A percentile compares a stretch with the other conserved stretches of the same genome.
Evolutionary conservation across 371 early-diverging fungal species (phyloP).

Genomic region (Apophysomyces sp.): DNA sequence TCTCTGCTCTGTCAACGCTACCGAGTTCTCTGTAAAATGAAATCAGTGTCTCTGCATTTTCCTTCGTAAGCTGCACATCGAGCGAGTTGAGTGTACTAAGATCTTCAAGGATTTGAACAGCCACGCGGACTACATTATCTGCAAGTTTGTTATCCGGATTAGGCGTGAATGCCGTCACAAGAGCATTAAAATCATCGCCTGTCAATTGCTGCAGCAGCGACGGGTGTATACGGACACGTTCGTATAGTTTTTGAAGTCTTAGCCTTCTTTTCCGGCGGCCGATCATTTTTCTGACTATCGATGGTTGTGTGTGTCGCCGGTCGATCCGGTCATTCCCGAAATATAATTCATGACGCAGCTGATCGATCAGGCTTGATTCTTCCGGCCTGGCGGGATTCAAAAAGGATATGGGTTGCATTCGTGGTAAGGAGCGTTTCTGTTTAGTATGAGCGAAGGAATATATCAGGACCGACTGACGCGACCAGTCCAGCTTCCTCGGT

Average conservation of each 20-base stretch:
- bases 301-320: not conserved
- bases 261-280: not conserved
- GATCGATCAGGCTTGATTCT: not conserved
- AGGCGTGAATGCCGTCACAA: conserved; percentile 9
- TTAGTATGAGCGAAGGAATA: not conserved
- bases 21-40: conserved; percentile 9
- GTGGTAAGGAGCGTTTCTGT: not conserved
- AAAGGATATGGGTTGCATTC: not conserved
- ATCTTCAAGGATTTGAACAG: conserved; percentile 9
- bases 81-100: not conserved
- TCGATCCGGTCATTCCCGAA: not conserved
- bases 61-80: not conserved
- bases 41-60: conserved; percentile 5
- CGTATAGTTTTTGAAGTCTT: conserved; percentile 2
- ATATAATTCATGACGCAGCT: not conserved
- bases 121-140: not conserved
- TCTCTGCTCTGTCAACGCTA: conserved; percentile 13
- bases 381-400: not conserved
- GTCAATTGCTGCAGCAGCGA: conserved; percentile 12
- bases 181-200: conserved; percentile 10
- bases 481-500: conserved; percentile 3
- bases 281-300: not conserved
- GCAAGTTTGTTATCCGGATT: conserved; percentile 3
- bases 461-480: not conserved
- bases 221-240: not conserved